A percentile compares a stretch with the other conserved stretches of the same genome.
These are phyloP conservation scores for Cutaneotrichosporon cutaneum DNA, from an alignment of 1,284 basidiomycete genomes.

Conservation along the genomic window DNA sequence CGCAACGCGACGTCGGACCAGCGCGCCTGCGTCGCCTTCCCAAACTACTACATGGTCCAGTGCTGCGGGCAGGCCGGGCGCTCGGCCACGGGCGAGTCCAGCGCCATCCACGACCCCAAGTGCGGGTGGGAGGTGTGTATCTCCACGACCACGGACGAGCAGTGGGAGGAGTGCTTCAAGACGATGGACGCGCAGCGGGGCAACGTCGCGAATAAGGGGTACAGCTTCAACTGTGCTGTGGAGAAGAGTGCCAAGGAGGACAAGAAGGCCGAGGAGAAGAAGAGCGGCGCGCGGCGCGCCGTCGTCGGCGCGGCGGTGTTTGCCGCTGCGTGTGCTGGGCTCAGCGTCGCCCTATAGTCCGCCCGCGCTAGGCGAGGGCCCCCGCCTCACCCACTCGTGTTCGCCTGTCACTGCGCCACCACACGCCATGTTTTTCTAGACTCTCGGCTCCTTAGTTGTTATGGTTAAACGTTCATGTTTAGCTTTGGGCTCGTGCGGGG, in stretches of 20 bases:
- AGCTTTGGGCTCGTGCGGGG: background rate
- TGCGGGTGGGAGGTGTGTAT: constrained; percentile 5
- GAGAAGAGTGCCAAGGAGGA: background rate
- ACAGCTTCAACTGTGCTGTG: background rate
- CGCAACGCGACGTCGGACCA: background rate
- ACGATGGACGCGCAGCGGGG: background rate
- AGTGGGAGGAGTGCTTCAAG: constrained; percentile 2
- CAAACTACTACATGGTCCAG: constrained; percentile 3
- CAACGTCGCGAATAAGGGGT: background rate
- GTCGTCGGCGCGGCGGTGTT: background rate
- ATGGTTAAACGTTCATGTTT: background rate
- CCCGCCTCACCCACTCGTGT: too few relatives aligned
- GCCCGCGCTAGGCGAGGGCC: too few relatives aligned
- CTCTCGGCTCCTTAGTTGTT: too few relatives aligned
- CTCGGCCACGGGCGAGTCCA: background rate
- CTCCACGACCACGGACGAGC: background rate
- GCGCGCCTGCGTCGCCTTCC: constrained; percentile 2
- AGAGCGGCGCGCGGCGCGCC: background rate
- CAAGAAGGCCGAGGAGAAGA: background rate
- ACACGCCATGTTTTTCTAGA: too few relatives aligned
- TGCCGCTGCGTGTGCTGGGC: background rate
- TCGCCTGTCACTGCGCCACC: too few relatives aligned
- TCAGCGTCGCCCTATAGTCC: background rate
- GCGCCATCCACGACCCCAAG: background rate
- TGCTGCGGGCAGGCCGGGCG: background rate